These are phyloP conservation scores for Arxiozyma heterogenica DNA, from an alignment of 1,139 yeast species.

Conservation along the genomic window DNA sequence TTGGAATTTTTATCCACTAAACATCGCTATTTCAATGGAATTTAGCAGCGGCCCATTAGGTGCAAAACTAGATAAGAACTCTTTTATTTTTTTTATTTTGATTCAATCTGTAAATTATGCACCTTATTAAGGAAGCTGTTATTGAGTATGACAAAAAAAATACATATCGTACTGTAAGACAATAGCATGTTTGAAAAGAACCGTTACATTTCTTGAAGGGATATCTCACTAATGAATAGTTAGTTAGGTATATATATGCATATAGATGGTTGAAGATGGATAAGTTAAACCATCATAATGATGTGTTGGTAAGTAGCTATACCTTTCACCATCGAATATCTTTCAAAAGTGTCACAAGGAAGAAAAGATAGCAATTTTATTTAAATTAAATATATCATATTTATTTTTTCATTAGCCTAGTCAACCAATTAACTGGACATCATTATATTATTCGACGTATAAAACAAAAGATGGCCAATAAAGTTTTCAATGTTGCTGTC, in stretches of 20 bases:
- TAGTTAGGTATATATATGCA: background rate
- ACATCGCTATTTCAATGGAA: background rate
- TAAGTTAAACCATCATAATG: too few relatives aligned
- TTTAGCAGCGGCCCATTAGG: background rate
- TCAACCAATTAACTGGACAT: background rate
- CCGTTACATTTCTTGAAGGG: background rate
- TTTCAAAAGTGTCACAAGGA: too few relatives aligned
- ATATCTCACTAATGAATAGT: background rate
- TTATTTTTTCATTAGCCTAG: too few relatives aligned
- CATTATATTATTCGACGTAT: background rate
- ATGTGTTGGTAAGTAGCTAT: too few relatives aligned
- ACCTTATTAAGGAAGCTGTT: background rate
- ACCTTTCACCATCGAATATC: too few relatives aligned
- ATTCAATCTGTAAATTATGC: background rate
- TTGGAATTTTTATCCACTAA: background rate
- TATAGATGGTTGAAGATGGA: background rate
- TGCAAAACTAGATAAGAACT: background rate
- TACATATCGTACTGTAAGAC: background rate
- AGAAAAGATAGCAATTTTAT: too few relatives aligned
- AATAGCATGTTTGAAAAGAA: too few relatives aligned
- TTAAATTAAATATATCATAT: too few relatives aligned
- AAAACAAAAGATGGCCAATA: slow-evolving; percentile 11
- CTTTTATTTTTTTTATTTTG: too few relatives aligned
- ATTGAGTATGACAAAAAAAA: too few relatives aligned
- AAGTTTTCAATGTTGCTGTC: slow-evolving; percentile 42